Evolutionary conservation across 2,329 filamentous ascomycete species (phyloP).

Genomic region (Apiospora saccharicola): DNA sequence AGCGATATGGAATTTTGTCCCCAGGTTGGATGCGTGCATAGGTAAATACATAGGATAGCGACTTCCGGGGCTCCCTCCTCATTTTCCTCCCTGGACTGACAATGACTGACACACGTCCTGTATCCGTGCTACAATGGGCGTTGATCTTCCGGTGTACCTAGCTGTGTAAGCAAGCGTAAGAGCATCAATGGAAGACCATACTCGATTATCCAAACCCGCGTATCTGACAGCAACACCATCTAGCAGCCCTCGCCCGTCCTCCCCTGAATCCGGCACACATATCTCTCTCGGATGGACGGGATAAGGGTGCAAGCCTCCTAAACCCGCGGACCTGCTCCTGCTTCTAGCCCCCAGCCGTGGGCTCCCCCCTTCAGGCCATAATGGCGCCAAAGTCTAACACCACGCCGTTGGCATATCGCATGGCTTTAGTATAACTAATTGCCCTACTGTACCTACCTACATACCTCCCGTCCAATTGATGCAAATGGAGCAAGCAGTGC

Average conservation of each 20-base stretch:
- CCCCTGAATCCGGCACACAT: background rate
- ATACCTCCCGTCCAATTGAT: too few species aligned
- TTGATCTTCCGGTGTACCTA: background rate
- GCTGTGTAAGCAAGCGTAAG: background rate
- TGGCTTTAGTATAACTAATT: background rate
- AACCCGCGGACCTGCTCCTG: background rate
- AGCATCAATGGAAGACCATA: background rate
- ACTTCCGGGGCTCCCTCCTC: background rate
- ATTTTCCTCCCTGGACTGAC: background rate
- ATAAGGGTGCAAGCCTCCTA: background rate
- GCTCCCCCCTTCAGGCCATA: background rate
- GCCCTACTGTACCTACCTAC: background rate
- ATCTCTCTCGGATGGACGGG: background rate
- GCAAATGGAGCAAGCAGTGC: background rate
- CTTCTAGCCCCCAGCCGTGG: background rate
- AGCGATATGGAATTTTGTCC: background rate
- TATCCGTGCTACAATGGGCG: background rate
- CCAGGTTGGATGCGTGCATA: background rate
- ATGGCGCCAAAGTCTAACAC: background rate
- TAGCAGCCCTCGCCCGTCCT: background rate
- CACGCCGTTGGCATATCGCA: constrained; percentile 8
- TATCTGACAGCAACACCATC: background rate
- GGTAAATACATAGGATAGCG: background rate
- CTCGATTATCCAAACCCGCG: background rate
- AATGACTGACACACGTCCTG: background rate